Conservation (phyloP, 768 basidiomycete species). For the Albatrellus ellisii region DNA sequence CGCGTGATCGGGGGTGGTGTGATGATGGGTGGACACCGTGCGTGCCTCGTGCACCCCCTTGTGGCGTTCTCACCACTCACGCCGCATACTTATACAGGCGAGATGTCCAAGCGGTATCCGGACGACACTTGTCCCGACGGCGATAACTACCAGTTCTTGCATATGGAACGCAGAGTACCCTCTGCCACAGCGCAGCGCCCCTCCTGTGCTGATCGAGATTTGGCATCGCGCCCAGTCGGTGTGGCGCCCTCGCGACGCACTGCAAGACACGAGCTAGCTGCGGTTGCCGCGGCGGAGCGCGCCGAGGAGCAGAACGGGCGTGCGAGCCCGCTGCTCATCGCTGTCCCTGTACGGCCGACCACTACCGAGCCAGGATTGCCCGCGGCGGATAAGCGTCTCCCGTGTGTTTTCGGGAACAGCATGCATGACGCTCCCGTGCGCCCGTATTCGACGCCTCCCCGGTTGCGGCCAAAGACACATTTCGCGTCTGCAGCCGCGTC, state of each 20-base stretch:
- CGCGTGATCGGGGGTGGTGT: slow-evolving; percentile 71
- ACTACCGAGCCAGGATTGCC: background rate
- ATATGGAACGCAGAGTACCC: slow-evolving; percentile 9
- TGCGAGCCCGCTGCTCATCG: background rate
- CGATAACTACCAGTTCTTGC: slow-evolving; percentile 17
- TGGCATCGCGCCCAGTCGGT: background rate
- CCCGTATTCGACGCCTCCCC: slow-evolving; percentile 10
- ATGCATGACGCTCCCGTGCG: slow-evolving; percentile 6
- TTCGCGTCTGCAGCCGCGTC: slow-evolving; percentile 4
- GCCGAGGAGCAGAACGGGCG: background rate
- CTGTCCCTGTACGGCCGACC: background rate
- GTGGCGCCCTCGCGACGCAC: background rate
- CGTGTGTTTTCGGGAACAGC: background rate
- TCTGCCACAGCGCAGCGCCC: background rate
- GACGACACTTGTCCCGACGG: slow-evolving; percentile 17
- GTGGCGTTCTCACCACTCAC: background rate
- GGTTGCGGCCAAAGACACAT: too few species aligned
- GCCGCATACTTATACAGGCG: slow-evolving; percentile 11
- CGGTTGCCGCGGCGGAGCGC: background rate
- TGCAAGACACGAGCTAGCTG: too few species aligned
- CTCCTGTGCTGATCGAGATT: background rate
- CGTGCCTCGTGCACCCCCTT: slow-evolving; percentile 3
- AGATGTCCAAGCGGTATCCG: slow-evolving; percentile 17
- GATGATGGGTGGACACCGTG: slow-evolving; percentile 35
- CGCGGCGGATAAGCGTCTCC: background rate